Conservation (phyloP, 441 rosid species). For the Isatis lusitanica region DNA sequence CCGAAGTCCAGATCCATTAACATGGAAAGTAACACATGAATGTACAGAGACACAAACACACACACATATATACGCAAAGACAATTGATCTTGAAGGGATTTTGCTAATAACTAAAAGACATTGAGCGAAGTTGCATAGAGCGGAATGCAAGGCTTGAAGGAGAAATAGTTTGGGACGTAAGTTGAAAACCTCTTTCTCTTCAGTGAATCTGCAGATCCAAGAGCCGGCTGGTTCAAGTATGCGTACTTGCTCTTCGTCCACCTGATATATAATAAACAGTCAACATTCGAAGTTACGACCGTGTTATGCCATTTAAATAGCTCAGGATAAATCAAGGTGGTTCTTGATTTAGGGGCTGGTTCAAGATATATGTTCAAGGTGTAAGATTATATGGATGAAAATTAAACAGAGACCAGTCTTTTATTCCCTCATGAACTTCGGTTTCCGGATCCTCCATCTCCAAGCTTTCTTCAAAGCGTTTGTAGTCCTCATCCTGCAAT, state of each 20-base stretch:
- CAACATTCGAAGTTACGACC: slow-evolving; percentile 9
- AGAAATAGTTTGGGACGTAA: slow-evolving; percentile 62
- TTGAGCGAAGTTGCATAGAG: slow-evolving; percentile 65
- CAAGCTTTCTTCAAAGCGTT: slow-evolving; percentile 58
- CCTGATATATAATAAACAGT: slow-evolving; percentile 43
- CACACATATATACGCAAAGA: neutral
- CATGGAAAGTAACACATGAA: slow-evolving; percentile 16
- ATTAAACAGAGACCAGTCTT: slow-evolving; percentile 60
- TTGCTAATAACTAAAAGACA: slow-evolving; percentile 48
- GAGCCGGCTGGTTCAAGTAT: slow-evolving; percentile 76
- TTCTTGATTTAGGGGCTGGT: slow-evolving; percentile 1
- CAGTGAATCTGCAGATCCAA: slow-evolving; percentile 43
- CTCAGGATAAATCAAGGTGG: neutral
- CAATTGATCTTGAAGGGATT: slow-evolving; percentile 5
- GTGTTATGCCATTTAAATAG: neutral
- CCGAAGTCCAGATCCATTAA: slow-evolving; percentile 25
- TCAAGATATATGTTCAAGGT: neutral
- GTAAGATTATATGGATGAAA: neutral
- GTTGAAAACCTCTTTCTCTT: slow-evolving; percentile 50
- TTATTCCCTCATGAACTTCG: slow-evolving; percentile 66
- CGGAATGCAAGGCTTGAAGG: slow-evolving; percentile 53
- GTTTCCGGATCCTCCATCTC: slow-evolving; percentile 38
- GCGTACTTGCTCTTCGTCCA: slow-evolving; percentile 94
- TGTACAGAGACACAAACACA: neutral
- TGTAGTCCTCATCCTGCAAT: slow-evolving; percentile 59